A percentile compares a stretch with the other conserved stretches of the same genome.
phyloP scores from a whole-genome alignment of 352 stramenopile genomes.

The Globisporangium canariense region DNA sequence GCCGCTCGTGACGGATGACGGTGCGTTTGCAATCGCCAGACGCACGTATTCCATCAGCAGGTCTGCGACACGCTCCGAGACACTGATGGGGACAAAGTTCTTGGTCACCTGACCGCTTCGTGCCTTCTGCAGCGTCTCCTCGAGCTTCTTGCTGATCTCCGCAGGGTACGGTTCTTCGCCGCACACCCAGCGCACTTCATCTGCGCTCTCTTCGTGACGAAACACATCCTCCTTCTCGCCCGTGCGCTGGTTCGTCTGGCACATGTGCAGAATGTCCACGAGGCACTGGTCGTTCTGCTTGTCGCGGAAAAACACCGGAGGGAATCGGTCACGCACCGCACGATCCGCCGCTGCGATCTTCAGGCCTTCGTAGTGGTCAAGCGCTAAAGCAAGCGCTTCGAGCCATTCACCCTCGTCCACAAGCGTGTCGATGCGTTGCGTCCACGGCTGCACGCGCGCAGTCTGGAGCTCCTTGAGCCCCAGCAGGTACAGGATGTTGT shows the following conservation, averaged over 20 bases:
- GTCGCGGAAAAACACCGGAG: constrained; percentile 86
- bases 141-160: constrained; percentile 81
- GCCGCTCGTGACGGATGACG: constrained; percentile 22
- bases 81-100: constrained; percentile 88
- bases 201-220: constrained; percentile 73
- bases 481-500: constrained; percentile 92
- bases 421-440: constrained; percentile 91
- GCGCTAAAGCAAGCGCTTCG: constrained; percentile 92
- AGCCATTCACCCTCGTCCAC: constrained; percentile 97
- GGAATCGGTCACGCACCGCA: constrained; percentile 81
- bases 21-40: constrained; percentile 81
- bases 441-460: constrained; percentile 90
- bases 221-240: constrained; percentile 88
- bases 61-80: constrained; percentile 84
- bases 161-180: constrained; percentile 73
- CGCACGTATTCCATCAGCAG: constrained; percentile 89
- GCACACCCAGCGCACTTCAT: constrained; percentile 83
- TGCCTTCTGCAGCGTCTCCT: constrained; percentile 83
- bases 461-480: constrained; percentile 91
- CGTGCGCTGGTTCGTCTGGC: constrained; percentile 85
- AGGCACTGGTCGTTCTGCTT: constrained; percentile 88
- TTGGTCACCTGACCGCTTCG: constrained; percentile 79
- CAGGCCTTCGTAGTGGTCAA: constrained; percentile 95
- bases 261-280: constrained; percentile 89
- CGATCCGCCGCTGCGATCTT: constrained; percentile 77